These are phyloP conservation scores for Keithomyces neogunnii DNA, from an alignment of 2,329 filamentous ascomycete genomes.

Conservation along the genomic window DNA sequence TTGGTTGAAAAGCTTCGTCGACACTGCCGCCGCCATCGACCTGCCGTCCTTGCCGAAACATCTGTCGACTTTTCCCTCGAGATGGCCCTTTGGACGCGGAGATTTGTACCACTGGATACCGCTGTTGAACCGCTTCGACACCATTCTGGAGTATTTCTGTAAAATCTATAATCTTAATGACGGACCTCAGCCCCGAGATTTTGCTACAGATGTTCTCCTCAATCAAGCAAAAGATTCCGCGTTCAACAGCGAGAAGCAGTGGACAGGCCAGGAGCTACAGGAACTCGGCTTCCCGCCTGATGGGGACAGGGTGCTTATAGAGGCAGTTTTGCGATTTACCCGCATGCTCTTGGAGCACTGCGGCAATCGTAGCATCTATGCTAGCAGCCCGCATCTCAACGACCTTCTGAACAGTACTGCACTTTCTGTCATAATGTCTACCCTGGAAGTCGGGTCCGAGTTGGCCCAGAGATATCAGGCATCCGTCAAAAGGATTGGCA, in stretches of 20 bases:
- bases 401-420: conserved; percentile 84
- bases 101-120: conserved; percentile 98
- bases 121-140: conserved; percentile 86
- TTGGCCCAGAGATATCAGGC: conserved; percentile 89
- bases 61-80: conserved; percentile 71
- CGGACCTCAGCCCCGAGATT: conserved; percentile 73
- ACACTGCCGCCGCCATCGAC: conserved; percentile 57
- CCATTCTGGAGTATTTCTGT: conserved; percentile 74
- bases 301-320: conserved; percentile 72
- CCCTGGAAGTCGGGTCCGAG: conserved; percentile 73
- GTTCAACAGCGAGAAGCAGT: conserved; percentile 38
- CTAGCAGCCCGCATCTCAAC: conserved; percentile 83
- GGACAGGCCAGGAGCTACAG: conserved; percentile 37
- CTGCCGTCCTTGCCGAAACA: conserved; percentile 69
- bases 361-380: conserved; percentile 92
- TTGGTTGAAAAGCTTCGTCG: conserved; percentile 75
- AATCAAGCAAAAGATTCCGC: conserved; percentile 45
- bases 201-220: conserved; percentile 57
- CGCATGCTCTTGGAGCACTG: conserved; percentile 86
- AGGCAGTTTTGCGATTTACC: conserved; percentile 77
- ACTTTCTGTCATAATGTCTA: conserved; percentile 65
- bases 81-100: conserved; percentile 92
- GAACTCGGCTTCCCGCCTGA: conserved; percentile 59
- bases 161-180: conserved; percentile 70
- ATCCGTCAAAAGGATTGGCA: conserved; percentile 69